A percentile compares a stretch with the other conserved stretches of the same genome.
Conservation (phyloP, 345 rosid genomes). For the Cardamine occulta region DNA sequence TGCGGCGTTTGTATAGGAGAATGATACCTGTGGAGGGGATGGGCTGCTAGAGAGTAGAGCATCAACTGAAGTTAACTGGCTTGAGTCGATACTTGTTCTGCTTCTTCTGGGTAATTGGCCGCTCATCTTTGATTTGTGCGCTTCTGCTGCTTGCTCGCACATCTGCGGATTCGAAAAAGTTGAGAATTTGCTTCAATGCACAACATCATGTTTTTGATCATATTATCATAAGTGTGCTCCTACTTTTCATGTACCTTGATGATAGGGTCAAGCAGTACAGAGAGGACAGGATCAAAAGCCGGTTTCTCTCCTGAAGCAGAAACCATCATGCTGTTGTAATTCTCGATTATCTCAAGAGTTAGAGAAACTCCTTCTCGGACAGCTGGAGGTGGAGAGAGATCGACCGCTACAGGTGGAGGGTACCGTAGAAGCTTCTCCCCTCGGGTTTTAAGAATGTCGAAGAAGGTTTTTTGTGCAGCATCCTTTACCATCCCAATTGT, state of each 20-base stretch:
- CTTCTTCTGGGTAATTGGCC: slow-evolving; percentile 71
- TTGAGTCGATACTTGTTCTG: slow-evolving; percentile 64
- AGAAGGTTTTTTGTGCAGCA: slow-evolving; percentile 93
- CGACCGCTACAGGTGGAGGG: slow-evolving; percentile 93
- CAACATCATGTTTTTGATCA: slow-evolving; percentile 1
- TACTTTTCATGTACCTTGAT: slow-evolving; percentile 64
- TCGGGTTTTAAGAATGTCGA: slow-evolving; percentile 83
- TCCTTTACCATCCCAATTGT: slow-evolving; percentile 85
- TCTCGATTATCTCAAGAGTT: slow-evolving; percentile 88
- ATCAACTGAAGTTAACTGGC: slow-evolving; percentile 77
- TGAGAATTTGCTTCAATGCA: slow-evolving; percentile 19
- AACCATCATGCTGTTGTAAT: slow-evolving; percentile 82
- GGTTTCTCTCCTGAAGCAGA: slow-evolving; percentile 67
- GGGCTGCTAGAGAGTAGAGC: slow-evolving; percentile 78
- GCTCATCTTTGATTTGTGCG: slow-evolving; percentile 76
- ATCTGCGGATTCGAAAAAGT: slow-evolving; percentile 54
- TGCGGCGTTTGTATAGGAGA: not conserved
- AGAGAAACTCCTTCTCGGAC: slow-evolving; percentile 92
- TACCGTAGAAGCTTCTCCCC: slow-evolving; percentile 94
- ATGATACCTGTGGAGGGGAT: slow-evolving; percentile 63
- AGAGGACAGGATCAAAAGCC: slow-evolving; percentile 77
- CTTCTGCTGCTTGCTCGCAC: slow-evolving; percentile 98
- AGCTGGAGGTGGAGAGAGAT: slow-evolving; percentile 95
- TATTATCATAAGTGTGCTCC: not conserved
- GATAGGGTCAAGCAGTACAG: slow-evolving; percentile 91